Evolutionary conservation across 164 flowering plant species (phyloP).

Genomic region (Akebia trifoliata): DNA sequence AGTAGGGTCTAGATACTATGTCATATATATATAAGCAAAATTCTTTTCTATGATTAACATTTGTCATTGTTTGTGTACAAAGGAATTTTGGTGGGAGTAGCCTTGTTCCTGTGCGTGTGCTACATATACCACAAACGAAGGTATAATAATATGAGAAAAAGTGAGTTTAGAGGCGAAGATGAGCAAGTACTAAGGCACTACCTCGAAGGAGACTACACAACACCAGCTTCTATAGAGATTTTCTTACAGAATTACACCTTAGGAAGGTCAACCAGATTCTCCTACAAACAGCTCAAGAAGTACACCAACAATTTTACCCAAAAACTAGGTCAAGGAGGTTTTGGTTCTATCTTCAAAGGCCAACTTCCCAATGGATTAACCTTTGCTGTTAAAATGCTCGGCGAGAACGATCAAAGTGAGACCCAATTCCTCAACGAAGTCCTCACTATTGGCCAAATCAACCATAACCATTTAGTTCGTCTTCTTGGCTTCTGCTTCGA

Average conservation of each 20-base stretch:
- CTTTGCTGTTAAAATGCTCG: slow-evolving; percentile 6
- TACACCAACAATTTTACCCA: slow-evolving; percentile 1
- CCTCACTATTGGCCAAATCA: slow-evolving; percentile 4
- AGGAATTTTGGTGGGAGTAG: too few relatives aligned
- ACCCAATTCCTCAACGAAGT: slow-evolving; percentile 14
- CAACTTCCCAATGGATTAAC: not conserved
- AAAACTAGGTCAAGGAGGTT: slow-evolving; percentile 14
- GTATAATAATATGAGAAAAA: too few relatives aligned
- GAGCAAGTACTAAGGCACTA: not conserved
- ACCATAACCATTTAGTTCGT: slow-evolving; percentile 10
- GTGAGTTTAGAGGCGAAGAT: too few relatives aligned
- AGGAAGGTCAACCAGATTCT: not conserved
- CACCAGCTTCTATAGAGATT: slow-evolving; percentile 2
- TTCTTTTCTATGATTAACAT: too few relatives aligned
- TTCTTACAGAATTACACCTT: slow-evolving; percentile 11
- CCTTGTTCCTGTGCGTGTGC: too few relatives aligned
- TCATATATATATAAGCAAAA: too few relatives aligned
- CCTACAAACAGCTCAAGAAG: slow-evolving; percentile 9
- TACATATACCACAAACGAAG: too few relatives aligned
- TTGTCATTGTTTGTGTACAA: too few relatives aligned
- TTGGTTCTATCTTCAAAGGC: slow-evolving; percentile 9
- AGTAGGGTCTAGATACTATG: too few relatives aligned
- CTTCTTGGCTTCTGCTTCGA: slow-evolving; percentile 11
- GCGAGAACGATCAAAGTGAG: not conserved
- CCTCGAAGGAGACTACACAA: slow-evolving; percentile 1